These are phyloP conservation scores for Candida golubevii DNA, from an alignment of 805 yeast genomes.

Conservation along the genomic window DNA sequence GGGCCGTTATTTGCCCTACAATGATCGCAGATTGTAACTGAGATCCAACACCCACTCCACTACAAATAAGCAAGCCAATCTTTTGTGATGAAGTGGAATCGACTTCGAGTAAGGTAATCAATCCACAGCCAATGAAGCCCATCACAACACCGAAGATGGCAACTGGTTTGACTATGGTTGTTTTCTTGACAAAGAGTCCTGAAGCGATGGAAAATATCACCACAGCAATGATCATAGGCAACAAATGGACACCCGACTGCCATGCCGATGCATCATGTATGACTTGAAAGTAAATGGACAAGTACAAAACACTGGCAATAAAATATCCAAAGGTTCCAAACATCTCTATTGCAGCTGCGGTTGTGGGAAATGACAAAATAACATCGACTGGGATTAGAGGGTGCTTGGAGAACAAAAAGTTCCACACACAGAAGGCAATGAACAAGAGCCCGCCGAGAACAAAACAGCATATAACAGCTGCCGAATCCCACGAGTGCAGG, in stretches of 20 bases:
- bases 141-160: slow-evolving; percentile 31
- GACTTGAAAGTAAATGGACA: slow-evolving; percentile 49
- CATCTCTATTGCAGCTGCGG: slow-evolving; percentile 14
- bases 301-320: slow-evolving; percentile 22
- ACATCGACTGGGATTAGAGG: slow-evolving; percentile 20
- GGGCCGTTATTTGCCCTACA: slow-evolving; percentile 46
- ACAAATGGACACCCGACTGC: slow-evolving; percentile 42
- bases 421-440: slow-evolving; percentile 19
- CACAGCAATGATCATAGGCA: slow-evolving; percentile 41
- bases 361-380: slow-evolving; percentile 11
- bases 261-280: slow-evolving; percentile 38
- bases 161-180: slow-evolving; percentile 40
- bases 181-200: slow-evolving; percentile 37
- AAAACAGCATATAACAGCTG: slow-evolving; percentile 22
- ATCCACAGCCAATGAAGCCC: slow-evolving; percentile 43
- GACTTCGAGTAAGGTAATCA: slow-evolving; percentile 36
- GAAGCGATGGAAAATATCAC: slow-evolving; percentile 31
- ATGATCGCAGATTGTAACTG: slow-evolving; percentile 43
- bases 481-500: slow-evolving; percentile 20
- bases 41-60: slow-evolving; percentile 47
- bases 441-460: slow-evolving; percentile 20
- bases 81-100: slow-evolving; percentile 32
- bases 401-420: slow-evolving; percentile 14
- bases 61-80: slow-evolving; percentile 43
- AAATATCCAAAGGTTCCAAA: slow-evolving; percentile 18